phyloP scores from a whole-genome alignment of 257 asterid species.

The Galeopsis tetrahit region DNA sequence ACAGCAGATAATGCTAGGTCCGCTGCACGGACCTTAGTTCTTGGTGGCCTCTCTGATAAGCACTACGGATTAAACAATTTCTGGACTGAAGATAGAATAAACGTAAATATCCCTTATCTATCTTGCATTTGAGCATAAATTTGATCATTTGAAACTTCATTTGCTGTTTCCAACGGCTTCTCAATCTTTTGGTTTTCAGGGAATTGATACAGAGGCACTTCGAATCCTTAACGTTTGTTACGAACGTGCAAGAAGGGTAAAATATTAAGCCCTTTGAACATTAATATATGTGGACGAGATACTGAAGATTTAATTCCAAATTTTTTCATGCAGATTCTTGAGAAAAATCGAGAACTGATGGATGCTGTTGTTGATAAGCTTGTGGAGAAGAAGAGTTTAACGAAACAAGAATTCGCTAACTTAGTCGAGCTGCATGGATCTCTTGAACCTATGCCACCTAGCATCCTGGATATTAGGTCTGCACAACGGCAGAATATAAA shows the following conservation, averaged over 20 bases:
- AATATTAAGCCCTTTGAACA: not conserved
- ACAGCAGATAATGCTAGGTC: conserved; percentile 90
- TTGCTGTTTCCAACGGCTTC: not conserved
- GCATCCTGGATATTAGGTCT: conserved; percentile 72
- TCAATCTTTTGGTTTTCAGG: conserved; percentile 47
- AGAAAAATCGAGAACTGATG: conserved; percentile 66
- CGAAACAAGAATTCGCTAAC: conserved; percentile 70
- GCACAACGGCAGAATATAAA: conserved; percentile 52
- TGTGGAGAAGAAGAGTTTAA: conserved; percentile 75
- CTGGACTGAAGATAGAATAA: conserved; percentile 73
- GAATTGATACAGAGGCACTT: conserved; percentile 78
- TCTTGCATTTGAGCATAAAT: conserved; percentile 7
- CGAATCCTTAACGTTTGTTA: conserved; percentile 64
- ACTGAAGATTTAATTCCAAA: not conserved
- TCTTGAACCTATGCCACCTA: conserved; percentile 63
- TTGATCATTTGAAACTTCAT: not conserved
- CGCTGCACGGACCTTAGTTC: conserved; percentile 82
- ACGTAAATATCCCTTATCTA: conserved; percentile 53
- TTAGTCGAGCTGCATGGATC: conserved; percentile 82
- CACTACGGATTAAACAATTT: conserved; percentile 80
- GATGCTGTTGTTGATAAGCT: conserved; percentile 70
- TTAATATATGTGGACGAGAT: conserved; percentile 4
- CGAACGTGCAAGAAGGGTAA: conserved; percentile 83
- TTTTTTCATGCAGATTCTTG: conserved; percentile 64
- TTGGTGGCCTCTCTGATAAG: conserved; percentile 85